Conservation (phyloP, 495 filamentous ascomycete genomes). For the Penicillium herquei region DNA sequence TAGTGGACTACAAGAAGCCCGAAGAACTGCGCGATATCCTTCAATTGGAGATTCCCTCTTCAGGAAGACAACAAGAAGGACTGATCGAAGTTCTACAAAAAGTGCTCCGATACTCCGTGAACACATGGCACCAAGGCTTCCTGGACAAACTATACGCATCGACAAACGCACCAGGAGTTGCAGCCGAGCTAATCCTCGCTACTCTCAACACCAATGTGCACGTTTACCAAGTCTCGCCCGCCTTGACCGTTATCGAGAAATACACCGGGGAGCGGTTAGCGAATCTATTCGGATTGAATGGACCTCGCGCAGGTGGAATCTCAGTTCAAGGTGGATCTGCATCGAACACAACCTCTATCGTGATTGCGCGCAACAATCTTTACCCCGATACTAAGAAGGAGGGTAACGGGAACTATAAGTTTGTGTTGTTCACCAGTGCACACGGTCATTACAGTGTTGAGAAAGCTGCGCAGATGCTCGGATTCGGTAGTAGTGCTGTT, state of each 20-base stretch:
- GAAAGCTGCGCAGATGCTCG: conserved; percentile 84
- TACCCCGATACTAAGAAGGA: conserved; percentile 71
- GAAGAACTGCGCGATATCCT: conserved; percentile 65
- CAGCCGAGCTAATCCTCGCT: conserved; percentile 77
- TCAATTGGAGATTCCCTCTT: conserved; percentile 60
- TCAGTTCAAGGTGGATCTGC: conserved; percentile 84
- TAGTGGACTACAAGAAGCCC: conserved; percentile 71
- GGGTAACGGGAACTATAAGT: conserved; percentile 62
- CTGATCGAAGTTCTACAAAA: conserved; percentile 62
- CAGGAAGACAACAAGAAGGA: conserved; percentile 68
- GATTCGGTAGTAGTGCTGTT: conserved; percentile 73
- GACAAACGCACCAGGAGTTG: conserved; percentile 80
- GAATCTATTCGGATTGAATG: conserved; percentile 70
- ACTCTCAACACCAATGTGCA: conserved; percentile 89
- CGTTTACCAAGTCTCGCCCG: conserved; percentile 87
- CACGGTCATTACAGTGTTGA: conserved; percentile 96
- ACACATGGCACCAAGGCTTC: conserved; percentile 96
- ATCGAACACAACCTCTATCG: conserved; percentile 82
- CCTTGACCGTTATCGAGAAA: conserved; percentile 81
- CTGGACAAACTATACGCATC: conserved; percentile 87
- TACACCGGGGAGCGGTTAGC: conserved; percentile 68
- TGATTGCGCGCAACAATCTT: conserved; percentile 84
- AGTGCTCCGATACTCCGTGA: conserved; percentile 79
- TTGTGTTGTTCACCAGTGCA: conserved; percentile 83
- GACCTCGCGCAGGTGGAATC: conserved; percentile 75